These are phyloP conservation scores for Rugonectria rugulosa DNA, from an alignment of 2,329 filamentous ascomycete species.

Conservation along the genomic window DNA sequence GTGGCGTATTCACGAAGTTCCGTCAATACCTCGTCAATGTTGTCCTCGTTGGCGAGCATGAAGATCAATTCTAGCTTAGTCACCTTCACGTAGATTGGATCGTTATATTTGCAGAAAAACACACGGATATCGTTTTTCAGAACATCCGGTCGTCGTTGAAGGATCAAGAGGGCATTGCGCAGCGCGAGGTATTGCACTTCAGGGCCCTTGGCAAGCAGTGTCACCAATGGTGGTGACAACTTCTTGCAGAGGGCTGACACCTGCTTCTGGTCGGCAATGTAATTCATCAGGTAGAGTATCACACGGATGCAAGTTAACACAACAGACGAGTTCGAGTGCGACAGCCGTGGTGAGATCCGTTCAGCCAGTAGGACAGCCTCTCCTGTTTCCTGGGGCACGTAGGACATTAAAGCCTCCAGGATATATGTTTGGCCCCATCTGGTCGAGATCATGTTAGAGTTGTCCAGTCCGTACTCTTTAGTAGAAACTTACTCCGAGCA, in stretches of 20 bases:
- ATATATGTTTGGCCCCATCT: slow-evolving; percentile 99
- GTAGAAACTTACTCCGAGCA: slow-evolving; percentile 83
- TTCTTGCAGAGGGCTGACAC: slow-evolving; percentile 89
- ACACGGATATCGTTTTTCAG: slow-evolving; percentile 96
- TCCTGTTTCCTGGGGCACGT: slow-evolving; percentile 88
- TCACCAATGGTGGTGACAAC: slow-evolving; percentile 92
- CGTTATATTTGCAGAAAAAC: slow-evolving; percentile 99
- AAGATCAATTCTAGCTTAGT: slow-evolving; percentile 99
- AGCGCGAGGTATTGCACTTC: slow-evolving; percentile 98
- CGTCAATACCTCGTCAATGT: slow-evolving; percentile 93
- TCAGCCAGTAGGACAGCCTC: slow-evolving; percentile 92
- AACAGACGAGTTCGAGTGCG: slow-evolving; percentile 95
- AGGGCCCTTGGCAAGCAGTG: slow-evolving; percentile 91
- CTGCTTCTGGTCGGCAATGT: slow-evolving; percentile 91
- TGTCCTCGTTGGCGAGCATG: slow-evolving; percentile 95
- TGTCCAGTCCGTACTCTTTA: slow-evolving; percentile 8
- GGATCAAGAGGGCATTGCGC: slow-evolving; percentile 89
- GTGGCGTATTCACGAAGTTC: slow-evolving; percentile 96
- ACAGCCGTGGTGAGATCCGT: slow-evolving; percentile 91
- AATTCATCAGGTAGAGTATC: slow-evolving; percentile 98
- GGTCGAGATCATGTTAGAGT: slow-evolving; percentile 20
- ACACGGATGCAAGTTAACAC: slow-evolving; percentile 96
- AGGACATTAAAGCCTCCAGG: slow-evolving; percentile 95
- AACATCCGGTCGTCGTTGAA: slow-evolving; percentile 92
- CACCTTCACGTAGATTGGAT: slow-evolving; percentile 99